phyloP scores from a whole-genome alignment of 1,284 basidiomycete species.

The Malassezia psittaci region DNA sequence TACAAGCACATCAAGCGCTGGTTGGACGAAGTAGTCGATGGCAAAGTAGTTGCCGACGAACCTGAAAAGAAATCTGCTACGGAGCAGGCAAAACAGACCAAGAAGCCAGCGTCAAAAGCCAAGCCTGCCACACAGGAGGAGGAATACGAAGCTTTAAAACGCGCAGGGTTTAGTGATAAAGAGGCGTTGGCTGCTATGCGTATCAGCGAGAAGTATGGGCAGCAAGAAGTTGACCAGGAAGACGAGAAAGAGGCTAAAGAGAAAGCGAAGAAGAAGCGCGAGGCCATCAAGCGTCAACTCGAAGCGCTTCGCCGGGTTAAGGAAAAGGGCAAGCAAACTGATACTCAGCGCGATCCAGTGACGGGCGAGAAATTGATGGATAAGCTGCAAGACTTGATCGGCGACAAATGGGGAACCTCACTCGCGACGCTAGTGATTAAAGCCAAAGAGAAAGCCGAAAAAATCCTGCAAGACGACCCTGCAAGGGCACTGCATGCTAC shows the following conservation, averaged over 20 bases:
- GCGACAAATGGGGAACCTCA: conserved; percentile 8
- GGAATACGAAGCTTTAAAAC: neutral
- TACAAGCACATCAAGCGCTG: conserved; percentile 34
- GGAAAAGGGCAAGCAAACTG: conserved; percentile 13
- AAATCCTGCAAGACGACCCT: conserved; percentile 23
- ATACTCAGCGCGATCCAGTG: conserved; percentile 11
- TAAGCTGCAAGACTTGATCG: conserved; percentile 12
- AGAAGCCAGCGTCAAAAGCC: conserved; percentile 6
- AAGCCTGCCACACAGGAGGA: conserved; percentile 1
- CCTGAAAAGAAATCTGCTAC: conserved; percentile 15
- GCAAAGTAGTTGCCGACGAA: conserved; percentile 18
- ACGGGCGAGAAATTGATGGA: conserved; percentile 21
- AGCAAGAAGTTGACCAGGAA: neutral
- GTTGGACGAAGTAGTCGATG: conserved; percentile 27
- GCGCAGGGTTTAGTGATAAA: neutral
- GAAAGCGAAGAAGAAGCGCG: conserved; percentile 1
- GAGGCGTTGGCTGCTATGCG: neutral
- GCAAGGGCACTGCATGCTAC: conserved; percentile 18
- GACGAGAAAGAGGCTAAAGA: conserved; percentile 10
- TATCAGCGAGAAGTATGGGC: neutral
- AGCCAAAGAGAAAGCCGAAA: conserved; percentile 26
- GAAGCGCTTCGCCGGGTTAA: conserved; percentile 9
- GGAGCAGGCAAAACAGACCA: neutral
- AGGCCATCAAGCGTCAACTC: neutral
- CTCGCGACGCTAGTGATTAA: conserved; percentile 19